These are phyloP conservation scores for Gnaphalium uliginosum DNA, from an alignment of 129 eudicot genomes.

Conservation along the genomic window DNA sequence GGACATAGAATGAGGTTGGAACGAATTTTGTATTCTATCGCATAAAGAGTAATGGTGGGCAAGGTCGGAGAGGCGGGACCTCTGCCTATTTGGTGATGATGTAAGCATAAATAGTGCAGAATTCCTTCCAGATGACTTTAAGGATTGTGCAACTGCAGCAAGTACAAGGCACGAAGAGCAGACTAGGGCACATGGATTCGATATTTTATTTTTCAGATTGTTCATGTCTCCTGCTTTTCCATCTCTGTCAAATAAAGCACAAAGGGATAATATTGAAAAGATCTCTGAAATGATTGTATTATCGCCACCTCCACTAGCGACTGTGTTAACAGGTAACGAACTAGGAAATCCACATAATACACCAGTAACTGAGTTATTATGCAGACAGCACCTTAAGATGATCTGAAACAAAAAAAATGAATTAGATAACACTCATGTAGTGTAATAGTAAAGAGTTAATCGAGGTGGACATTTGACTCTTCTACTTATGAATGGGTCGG, in stretches of 20 bases:
- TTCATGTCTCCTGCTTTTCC: conserved; percentile 56
- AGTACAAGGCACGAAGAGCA: conserved; percentile 71
- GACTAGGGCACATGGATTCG: conserved; percentile 57
- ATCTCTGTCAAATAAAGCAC: conserved; percentile 68
- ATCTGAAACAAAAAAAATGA: conserved; percentile 53
- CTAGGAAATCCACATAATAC: conserved; percentile 92
- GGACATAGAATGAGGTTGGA: conserved; percentile 76
- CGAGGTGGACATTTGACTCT: neutral
- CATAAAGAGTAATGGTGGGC: conserved; percentile 82
- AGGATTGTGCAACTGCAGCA: conserved; percentile 74
- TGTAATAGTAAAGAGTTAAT: neutral
- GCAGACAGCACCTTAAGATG: conserved; percentile 82
- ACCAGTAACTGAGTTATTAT: conserved; percentile 52
- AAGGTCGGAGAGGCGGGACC: conserved; percentile 75
- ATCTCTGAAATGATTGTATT: conserved; percentile 85
- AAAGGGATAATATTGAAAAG: conserved; percentile 67
- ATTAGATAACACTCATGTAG: neutral
- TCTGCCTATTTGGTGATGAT: conserved; percentile 75
- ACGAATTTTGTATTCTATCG: conserved; percentile 59
- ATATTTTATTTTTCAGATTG: conserved; percentile 50
- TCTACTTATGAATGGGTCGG: neutral
- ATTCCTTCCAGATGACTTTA: conserved; percentile 79
- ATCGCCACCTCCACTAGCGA: conserved; percentile 98
- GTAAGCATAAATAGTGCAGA: conserved; percentile 82
- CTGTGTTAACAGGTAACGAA: conserved; percentile 86